These are phyloP conservation scores for Bacidia rubella DNA, from an alignment of 495 filamentous ascomycete genomes.

Conservation along the genomic window DNA sequence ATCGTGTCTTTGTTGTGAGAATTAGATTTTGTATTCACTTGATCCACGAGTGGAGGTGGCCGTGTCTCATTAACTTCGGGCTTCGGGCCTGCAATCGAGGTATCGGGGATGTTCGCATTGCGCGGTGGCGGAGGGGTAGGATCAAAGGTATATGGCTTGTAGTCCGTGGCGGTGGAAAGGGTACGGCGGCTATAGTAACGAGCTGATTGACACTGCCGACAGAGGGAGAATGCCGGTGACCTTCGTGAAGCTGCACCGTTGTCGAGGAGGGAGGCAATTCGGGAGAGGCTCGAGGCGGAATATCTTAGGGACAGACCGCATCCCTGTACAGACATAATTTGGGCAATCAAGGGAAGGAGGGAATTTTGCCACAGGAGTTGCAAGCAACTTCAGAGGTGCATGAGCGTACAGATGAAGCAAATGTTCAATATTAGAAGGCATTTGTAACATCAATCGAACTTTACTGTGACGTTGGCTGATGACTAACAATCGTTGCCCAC, in stretches of 20 bases:
- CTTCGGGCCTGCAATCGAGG: constrained; percentile 48
- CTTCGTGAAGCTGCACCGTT: background rate
- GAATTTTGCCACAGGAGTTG: too few relatives aligned
- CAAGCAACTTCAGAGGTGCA: too few relatives aligned
- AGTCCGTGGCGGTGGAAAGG: constrained; percentile 60
- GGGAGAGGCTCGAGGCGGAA: constrained; percentile 38
- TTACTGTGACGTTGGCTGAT: constrained; percentile 5
- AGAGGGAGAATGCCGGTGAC: background rate
- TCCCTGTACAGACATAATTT: constrained; percentile 16
- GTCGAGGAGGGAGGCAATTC: constrained; percentile 35
- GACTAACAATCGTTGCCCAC: background rate
- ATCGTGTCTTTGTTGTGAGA: background rate
- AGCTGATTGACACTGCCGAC: background rate
- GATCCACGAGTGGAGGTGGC: constrained; percentile 18
- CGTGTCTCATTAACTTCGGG: constrained; percentile 41
- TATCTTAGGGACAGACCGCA: constrained; percentile 34
- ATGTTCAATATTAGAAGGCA: too few relatives aligned
- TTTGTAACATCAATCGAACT: too few relatives aligned
- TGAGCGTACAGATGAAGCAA: too few relatives aligned
- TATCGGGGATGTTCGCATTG: constrained; percentile 50
- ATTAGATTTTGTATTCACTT: constrained; percentile 10
- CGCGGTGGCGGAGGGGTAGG: constrained; percentile 51
- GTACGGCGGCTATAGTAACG: constrained; percentile 33
- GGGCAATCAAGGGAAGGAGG: too few relatives aligned
- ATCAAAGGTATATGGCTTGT: constrained; percentile 59